phyloP scores from a whole-genome alignment of 1,139 yeast species.

The Saccharomyces uvarum region DNA sequence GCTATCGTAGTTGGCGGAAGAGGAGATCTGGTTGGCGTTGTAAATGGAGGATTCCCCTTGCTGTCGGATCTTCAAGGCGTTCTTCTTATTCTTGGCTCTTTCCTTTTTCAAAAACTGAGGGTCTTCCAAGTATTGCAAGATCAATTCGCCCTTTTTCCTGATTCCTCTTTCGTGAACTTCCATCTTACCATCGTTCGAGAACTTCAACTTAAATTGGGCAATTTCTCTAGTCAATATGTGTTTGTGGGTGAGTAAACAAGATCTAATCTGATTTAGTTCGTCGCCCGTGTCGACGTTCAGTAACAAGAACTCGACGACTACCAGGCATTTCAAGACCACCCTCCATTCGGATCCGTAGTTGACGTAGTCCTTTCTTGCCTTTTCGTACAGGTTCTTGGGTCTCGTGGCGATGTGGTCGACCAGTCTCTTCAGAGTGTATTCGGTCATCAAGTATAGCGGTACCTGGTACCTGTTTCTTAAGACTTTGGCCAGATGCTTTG shows the following conservation, averaged over 20 bases:
- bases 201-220: slow-evolving; percentile 24
- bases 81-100: slow-evolving; percentile 25
- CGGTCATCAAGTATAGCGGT: slow-evolving; percentile 30
- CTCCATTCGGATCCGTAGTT: slow-evolving; percentile 36
- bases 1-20: slow-evolving; percentile 6
- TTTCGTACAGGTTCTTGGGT: slow-evolving; percentile 32
- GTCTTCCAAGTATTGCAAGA: slow-evolving; percentile 28
- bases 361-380: slow-evolving; percentile 34
- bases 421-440: slow-evolving; percentile 29
- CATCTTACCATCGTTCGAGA: slow-evolving; percentile 33
- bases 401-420: slow-evolving; percentile 32
- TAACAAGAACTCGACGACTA: slow-evolving; percentile 31
- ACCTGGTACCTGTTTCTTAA: slow-evolving; percentile 29
- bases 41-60: slow-evolving; percentile 17
- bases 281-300: slow-evolving; percentile 29
- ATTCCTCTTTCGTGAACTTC: slow-evolving; percentile 33
- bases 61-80: slow-evolving; percentile 24
- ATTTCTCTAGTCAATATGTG: slow-evolving; percentile 28
- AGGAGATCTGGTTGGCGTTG: slow-evolving; percentile 15
- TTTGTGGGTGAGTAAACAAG: slow-evolving; percentile 28
- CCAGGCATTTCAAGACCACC: slow-evolving; percentile 33
- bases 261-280: slow-evolving; percentile 29
- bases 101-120: slow-evolving; percentile 26
- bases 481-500: slow-evolving; percentile 35
- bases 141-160: slow-evolving; percentile 28